These are phyloP conservation scores for Debaryomyces nepalensis DNA, from an alignment of 1,139 yeast genomes.

Conservation along the genomic window DNA sequence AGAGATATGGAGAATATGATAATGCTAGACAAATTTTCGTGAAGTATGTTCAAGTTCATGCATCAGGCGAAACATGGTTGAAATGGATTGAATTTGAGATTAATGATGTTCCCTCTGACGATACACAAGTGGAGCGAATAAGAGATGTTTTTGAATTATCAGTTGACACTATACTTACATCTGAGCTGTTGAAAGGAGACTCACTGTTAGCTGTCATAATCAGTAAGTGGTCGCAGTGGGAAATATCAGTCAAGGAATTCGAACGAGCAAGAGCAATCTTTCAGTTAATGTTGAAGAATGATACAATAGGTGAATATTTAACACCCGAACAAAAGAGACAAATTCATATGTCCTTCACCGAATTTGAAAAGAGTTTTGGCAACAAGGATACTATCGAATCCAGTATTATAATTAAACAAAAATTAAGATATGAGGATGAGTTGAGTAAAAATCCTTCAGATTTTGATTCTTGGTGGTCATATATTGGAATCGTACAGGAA, in stretches of 20 bases:
- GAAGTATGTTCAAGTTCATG: constrained; percentile 59
- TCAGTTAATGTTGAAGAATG: constrained; percentile 51
- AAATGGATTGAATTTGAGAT: constrained; percentile 46
- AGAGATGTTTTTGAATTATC: constrained; percentile 73
- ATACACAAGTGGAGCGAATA: constrained; percentile 35
- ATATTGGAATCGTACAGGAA: constrained; percentile 53
- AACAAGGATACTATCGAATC: constrained; percentile 55
- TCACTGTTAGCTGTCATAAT: constrained; percentile 32
- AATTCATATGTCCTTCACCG: constrained; percentile 54
- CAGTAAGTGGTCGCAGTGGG: constrained; percentile 73
- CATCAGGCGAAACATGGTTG: constrained; percentile 65
- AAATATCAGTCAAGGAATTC: constrained; percentile 60
- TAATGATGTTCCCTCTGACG: constrained; percentile 18
- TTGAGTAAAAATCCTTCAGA: constrained; percentile 56
- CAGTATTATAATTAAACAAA: constrained; percentile 58
- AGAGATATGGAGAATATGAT: constrained; percentile 61
- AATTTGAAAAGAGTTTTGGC: constrained; percentile 72
- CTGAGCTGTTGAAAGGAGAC: constrained; percentile 24
- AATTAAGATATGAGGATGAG: constrained; percentile 55
- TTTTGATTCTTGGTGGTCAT: constrained; percentile 84
- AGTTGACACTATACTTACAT: constrained; percentile 53
- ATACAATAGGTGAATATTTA: constrained; percentile 31
- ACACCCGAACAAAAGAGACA: constrained; percentile 42
- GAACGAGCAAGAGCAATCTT: constrained; percentile 73
- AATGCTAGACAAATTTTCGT: constrained; percentile 63